phyloP scores from a whole-genome alignment of 2,329 filamentous ascomycete genomes.

The Cordyceps militaris region DNA sequence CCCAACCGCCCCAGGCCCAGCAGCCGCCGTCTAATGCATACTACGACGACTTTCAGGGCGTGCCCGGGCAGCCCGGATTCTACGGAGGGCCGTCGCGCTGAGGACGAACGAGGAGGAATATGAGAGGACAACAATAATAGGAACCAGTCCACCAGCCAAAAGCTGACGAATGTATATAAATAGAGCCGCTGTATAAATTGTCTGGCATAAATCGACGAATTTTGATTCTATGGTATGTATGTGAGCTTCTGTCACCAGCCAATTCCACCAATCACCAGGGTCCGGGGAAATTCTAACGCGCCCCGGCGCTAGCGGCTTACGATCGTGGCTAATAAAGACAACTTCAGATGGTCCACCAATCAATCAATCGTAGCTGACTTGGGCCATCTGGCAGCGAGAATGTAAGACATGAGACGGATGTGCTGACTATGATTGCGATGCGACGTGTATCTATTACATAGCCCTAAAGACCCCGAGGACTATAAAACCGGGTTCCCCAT shows the following conservation, averaged over 20 bases:
- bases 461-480: too few relatives aligned
- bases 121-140: constrained; percentile 34
- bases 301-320: too few relatives aligned
- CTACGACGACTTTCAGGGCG: constrained; percentile 1
- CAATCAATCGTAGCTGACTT: neutral
- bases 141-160: constrained; percentile 25
- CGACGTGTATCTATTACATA: constrained; percentile 5
- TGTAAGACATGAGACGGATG: neutral
- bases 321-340: too few relatives aligned
- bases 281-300: neutral
- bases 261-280: neutral
- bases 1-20: neutral
- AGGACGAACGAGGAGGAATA: constrained; percentile 48
- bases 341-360: too few relatives aligned
- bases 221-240: too few relatives aligned
- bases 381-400: neutral
- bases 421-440: neutral
- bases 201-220: neutral
- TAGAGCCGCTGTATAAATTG: neutral
- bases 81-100: neutral
- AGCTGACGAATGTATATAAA: neutral
- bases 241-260: too few relatives aligned
- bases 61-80: neutral
- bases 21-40: neutral
- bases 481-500: too few relatives aligned